These are phyloP conservation scores for Pichia ethanolica DNA, from an alignment of 805 yeast genomes.

Conservation along the genomic window DNA sequence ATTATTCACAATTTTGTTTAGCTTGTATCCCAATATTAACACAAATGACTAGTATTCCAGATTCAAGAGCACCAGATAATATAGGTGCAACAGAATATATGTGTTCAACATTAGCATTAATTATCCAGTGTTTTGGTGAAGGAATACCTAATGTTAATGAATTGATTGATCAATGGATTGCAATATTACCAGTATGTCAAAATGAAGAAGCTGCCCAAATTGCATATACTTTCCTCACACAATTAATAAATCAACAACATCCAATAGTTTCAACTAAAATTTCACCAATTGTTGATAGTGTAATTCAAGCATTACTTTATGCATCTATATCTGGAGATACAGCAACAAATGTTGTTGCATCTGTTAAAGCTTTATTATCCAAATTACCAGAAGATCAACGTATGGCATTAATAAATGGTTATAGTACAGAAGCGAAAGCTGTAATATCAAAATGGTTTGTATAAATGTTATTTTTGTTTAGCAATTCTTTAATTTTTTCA, in stretches of 20 bases:
- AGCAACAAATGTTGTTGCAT: conserved; percentile 56
- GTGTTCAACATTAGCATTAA: conserved; percentile 74
- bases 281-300: conserved; percentile 57
- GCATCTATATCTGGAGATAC: conserved; percentile 61
- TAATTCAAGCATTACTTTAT: conserved; percentile 67
- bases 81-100: conserved; percentile 83
- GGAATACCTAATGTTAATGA: conserved; percentile 53
- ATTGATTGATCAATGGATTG: conserved; percentile 69
- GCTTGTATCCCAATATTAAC: conserved; percentile 70
- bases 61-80: conserved; percentile 80
- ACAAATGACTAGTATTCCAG: conserved; percentile 66
- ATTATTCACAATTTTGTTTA: conserved; percentile 55
- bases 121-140: conserved; percentile 58
- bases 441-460: conserved; percentile 34
- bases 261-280: conserved; percentile 45
- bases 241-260: conserved; percentile 62
- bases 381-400: conserved; percentile 66
- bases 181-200: conserved; percentile 69
- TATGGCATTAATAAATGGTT: conserved; percentile 50
- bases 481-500: too few species aligned
- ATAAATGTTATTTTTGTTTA: conserved; percentile 2
- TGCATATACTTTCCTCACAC: conserved; percentile 67
- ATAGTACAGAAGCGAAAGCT: conserved; percentile 53
- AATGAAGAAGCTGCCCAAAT: conserved; percentile 88
- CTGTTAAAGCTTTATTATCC: conserved; percentile 58